Percentiles rank a stretch among this genome's conserved stretches.
Evolutionary conservation across 768 basidiomycete genomes (phyloP).

Genomic region (Hericium alpestre): DNA sequence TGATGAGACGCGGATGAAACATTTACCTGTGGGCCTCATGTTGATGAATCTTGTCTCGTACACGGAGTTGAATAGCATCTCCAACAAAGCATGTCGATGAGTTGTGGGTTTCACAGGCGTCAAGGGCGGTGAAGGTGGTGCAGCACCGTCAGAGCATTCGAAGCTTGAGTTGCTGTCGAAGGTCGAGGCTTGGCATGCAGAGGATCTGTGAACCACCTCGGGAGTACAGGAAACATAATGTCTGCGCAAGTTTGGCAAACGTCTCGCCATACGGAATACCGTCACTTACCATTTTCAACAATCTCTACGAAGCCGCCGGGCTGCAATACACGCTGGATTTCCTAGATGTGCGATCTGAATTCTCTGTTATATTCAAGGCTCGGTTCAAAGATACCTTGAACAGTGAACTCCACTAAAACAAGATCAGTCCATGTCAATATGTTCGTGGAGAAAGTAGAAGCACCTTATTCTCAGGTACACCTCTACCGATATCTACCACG

Average conservation of each 20-base stretch:
- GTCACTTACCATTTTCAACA: conserved; percentile 54
- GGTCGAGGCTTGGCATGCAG: conserved; percentile 31
- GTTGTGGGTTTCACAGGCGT: conserved; percentile 2
- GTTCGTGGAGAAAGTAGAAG: conserved; percentile 3
- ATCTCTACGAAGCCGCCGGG: conserved; percentile 65
- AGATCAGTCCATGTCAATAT: conserved; percentile 40
- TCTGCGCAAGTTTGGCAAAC: conserved; percentile 29
- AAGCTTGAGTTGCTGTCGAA: background rate
- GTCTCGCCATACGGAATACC: background rate
- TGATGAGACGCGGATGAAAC: background rate
- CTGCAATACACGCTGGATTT: conserved; percentile 58
- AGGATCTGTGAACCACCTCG: conserved; percentile 68
- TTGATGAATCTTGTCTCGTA: conserved; percentile 16
- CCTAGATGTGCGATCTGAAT: conserved; percentile 29
- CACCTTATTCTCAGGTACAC: conserved; percentile 44
- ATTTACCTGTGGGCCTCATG: conserved; percentile 14
- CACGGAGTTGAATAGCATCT: conserved; percentile 13
- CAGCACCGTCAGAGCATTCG: background rate
- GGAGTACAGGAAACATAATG: conserved; percentile 63
- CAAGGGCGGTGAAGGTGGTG: conserved; percentile 3
- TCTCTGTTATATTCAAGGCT: background rate
- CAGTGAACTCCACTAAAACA: conserved; percentile 7
- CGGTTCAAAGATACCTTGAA: background rate
- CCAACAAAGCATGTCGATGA: conserved; percentile 12
- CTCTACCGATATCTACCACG: conserved; percentile 51